These are phyloP conservation scores for Gossypium trilobum DNA, from an alignment of 441 rosid genomes.

Conservation along the genomic window DNA sequence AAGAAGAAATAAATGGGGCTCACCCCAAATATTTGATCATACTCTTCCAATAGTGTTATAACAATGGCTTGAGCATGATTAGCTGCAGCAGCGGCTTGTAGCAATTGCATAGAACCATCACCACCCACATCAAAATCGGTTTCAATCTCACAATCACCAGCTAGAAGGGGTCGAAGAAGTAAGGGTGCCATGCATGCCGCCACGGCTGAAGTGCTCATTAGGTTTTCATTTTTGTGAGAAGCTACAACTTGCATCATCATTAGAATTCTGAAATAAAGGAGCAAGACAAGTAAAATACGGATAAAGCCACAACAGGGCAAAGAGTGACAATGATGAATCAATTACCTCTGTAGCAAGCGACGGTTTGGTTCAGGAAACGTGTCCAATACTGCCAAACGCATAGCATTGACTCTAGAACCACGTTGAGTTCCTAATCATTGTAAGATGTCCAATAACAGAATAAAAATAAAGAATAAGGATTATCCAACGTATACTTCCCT, in stretches of 20 bases:
- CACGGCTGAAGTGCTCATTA: conserved; percentile 96
- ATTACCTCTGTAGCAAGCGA: conserved; percentile 80
- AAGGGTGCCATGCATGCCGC: conserved; percentile 99
- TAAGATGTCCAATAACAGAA: conserved; percentile 17
- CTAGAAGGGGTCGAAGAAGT: conserved; percentile 94
- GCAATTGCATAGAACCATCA: conserved; percentile 85
- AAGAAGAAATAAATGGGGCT: conserved; percentile 23
- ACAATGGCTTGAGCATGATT: conserved; percentile 98
- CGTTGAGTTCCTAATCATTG: conserved; percentile 63
- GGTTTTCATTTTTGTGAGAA: conserved; percentile 63
- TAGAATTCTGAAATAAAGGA: conserved; percentile 56
- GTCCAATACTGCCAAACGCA: conserved; percentile 82
- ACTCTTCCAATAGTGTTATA: conserved; percentile 84
- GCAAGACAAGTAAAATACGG: conserved; percentile 5
- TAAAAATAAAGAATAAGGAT: background rate
- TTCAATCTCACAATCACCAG: conserved; percentile 94
- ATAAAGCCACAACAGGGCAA: conserved; percentile 14
- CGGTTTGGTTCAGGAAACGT: conserved; percentile 99
- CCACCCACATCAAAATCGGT: conserved; percentile 83
- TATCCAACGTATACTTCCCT: background rate
- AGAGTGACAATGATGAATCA: conserved; percentile 10
- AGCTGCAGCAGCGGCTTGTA: conserved; percentile 99
- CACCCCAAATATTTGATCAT: conserved; percentile 80
- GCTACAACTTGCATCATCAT: conserved; percentile 87
- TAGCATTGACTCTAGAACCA: conserved; percentile 58